A percentile compares a stretch with the other conserved stretches of the same genome.
Conservation (phyloP, 1,284 basidiomycete species). For the Volvariella surrecta region DNA sequence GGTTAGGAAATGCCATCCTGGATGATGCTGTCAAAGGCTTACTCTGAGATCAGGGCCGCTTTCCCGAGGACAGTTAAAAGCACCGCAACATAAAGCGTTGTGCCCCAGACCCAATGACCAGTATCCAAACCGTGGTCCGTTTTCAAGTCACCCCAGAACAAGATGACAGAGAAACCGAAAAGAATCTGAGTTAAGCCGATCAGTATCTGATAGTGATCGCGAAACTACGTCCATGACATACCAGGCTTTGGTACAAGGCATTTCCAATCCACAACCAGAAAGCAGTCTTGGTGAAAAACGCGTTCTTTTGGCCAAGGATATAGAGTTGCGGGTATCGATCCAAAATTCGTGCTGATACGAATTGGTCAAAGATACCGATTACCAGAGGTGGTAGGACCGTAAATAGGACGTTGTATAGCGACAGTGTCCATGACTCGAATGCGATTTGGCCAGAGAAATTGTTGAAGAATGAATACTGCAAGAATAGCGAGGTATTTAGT, state of each 20-base stretch:
- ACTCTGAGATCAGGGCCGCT: constrained; percentile 97
- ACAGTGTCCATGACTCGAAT: constrained; percentile 98
- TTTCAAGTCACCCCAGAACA: constrained; percentile 91
- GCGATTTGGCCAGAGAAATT: constrained; percentile 98
- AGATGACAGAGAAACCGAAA: constrained; percentile 81
- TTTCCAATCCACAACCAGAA: constrained; percentile 97
- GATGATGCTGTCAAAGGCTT: constrained; percentile 24
- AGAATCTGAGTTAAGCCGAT: constrained; percentile 61
- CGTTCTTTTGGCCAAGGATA: constrained; percentile 84
- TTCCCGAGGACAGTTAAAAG: constrained; percentile 95
- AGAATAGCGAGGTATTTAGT: constrained; percentile 1
- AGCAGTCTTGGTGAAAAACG: constrained; percentile 84
- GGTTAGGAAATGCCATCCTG: constrained; percentile 9
- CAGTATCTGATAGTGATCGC: constrained; percentile 1
- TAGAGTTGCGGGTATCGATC: constrained; percentile 98
- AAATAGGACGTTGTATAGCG: constrained; percentile 89
- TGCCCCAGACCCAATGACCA: constrained; percentile 99
- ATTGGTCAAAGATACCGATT: constrained; percentile 97
- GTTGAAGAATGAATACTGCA: constrained; percentile 94
- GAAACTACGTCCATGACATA: constrained; percentile 31
- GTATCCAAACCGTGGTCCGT: constrained; percentile 74
- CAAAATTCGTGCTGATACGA: constrained; percentile 92
- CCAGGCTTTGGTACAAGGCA: constrained; percentile 89
- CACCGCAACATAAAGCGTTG: constrained; percentile 87
- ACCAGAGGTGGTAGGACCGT: constrained; percentile 95